Evolutionary conservation across 805 yeast species (phyloP).

Genomic region (Jamesozyma lodderae): DNA sequence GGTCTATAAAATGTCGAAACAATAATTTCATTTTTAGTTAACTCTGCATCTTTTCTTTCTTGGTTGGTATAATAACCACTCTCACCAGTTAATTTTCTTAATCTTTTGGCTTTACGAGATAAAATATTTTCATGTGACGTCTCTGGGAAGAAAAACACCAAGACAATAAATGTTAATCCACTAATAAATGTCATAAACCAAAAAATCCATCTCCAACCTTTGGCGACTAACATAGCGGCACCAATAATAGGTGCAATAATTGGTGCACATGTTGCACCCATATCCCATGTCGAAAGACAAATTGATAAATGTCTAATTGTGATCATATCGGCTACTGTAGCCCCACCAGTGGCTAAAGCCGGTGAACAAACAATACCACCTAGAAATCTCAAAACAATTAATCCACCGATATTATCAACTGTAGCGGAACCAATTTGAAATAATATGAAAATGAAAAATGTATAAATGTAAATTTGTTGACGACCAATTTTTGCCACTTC

Average conservation of each 20-base stretch:
- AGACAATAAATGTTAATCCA: conserved; percentile 21
- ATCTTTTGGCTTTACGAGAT: conserved; percentile 36
- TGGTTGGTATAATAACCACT: conserved; percentile 35
- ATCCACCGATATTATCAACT: conserved; percentile 40
- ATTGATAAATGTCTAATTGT: conserved; percentile 36
- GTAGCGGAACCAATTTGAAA: conserved; percentile 52
- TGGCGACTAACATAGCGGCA: conserved; percentile 39
- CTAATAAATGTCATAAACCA: conserved; percentile 40
- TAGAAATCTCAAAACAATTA: conserved; percentile 42
- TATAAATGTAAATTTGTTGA: conserved; percentile 38
- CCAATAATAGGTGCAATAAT: conserved; percentile 50
- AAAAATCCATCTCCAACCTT: conserved; percentile 47
- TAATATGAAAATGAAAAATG: conserved; percentile 40
- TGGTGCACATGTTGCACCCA: conserved; percentile 48
- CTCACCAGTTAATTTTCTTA: conserved; percentile 43
- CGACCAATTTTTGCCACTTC: conserved; percentile 49
- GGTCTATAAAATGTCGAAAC: conserved; percentile 40
- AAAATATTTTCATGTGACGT: conserved; percentile 39
- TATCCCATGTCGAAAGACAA: conserved; percentile 43
- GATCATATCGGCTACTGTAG: conserved; percentile 44
- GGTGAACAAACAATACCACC: conserved; percentile 51
- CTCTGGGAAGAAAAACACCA: conserved; percentile 40
- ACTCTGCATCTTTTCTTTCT: conserved; percentile 28
- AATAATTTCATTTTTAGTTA: conserved; percentile 16
- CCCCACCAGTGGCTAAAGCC: conserved; percentile 50